Evolutionary conservation across 495 filamentous ascomycete genomes (phyloP).

Genomic region (Neurospora intermedia): DNA sequence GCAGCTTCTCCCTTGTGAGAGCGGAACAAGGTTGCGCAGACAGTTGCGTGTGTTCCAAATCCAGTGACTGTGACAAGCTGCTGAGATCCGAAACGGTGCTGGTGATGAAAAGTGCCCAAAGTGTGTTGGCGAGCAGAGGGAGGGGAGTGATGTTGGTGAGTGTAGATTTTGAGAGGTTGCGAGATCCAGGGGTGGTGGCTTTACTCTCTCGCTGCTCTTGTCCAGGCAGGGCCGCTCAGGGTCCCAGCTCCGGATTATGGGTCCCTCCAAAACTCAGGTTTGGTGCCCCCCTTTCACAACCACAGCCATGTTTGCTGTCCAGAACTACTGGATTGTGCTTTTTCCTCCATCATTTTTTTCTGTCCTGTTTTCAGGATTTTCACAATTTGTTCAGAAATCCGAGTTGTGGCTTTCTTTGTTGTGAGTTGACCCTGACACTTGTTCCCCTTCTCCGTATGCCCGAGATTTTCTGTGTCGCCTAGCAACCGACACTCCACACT

Average conservation of each 20-base stretch:
- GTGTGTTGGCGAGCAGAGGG: background rate
- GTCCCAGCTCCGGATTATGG: background rate
- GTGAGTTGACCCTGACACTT: background rate
- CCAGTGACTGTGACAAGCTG: background rate
- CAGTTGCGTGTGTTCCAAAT: background rate
- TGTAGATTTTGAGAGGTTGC: background rate
- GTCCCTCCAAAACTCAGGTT: background rate
- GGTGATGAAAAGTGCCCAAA: background rate
- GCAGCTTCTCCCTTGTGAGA: background rate
- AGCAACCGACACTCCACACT: background rate
- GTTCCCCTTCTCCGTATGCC: background rate
- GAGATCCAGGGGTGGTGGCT: background rate
- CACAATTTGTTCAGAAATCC: background rate
- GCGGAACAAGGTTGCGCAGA: background rate
- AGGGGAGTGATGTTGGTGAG: background rate
- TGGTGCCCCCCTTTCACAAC: background rate
- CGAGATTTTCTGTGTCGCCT: background rate
- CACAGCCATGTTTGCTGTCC: background rate
- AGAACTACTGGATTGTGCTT: background rate
- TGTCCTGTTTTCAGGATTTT: background rate
- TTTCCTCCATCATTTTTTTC: background rate
- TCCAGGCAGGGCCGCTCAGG: background rate
- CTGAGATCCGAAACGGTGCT: conserved; percentile 4
- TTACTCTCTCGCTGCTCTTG: background rate
- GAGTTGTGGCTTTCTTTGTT: background rate